Base-by-base conservation (phyloP, 306 rosid species). In the Dryas octopetala region DNA sequence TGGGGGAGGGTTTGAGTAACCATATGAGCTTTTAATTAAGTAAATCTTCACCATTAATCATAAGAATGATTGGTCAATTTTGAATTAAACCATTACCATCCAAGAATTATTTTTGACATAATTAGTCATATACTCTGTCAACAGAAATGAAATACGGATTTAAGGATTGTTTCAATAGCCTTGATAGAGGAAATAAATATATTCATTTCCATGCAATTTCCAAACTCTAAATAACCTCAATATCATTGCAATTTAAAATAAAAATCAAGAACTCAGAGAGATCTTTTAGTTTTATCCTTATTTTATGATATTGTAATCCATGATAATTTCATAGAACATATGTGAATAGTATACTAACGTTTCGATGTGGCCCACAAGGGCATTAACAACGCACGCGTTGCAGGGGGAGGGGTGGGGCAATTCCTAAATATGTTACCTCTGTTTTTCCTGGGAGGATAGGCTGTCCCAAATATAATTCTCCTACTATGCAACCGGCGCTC, bases 391-490 rank as follows among this genome's bases (percentile, higher is more conserved):
- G 50, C 51, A 45, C n/a, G 62, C 19, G 71, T 53, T 19, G 28
- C 45, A 73, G n/a, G 9, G 19, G 57, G 45, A 65, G 7, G 16
- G 9, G 51, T 44, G 71, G 70, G 70, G 23, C 48, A 46, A 17
- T 65, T 72, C 54, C 52, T 19, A 73, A 57, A 71, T 51, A 68
- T 50, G 62, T 66, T 80, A 94, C 98, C 98, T 94, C 98, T 1
- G 98, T 94, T 87, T 91, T 94, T 76, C 97, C 98, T 2, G 96
- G 98, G 68, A 94, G 86, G 81, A 94, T 88, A 23, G 98, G 98
- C 83, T 85, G 87, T 80, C 98, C 95, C 73, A 87, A 38, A 79
- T 88, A 91, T 67, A 94, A 84, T 86, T 94, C 98, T 58, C 96
- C 98, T 38, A 94, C 87, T 83, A 94, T 90, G 86, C 98, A 94